A percentile compares a stretch with the other conserved stretches of the same genome.
Evolutionary conservation across 768 basidiomycete genomes (phyloP).

Genomic region (Steccherinum ochraceum): DNA sequence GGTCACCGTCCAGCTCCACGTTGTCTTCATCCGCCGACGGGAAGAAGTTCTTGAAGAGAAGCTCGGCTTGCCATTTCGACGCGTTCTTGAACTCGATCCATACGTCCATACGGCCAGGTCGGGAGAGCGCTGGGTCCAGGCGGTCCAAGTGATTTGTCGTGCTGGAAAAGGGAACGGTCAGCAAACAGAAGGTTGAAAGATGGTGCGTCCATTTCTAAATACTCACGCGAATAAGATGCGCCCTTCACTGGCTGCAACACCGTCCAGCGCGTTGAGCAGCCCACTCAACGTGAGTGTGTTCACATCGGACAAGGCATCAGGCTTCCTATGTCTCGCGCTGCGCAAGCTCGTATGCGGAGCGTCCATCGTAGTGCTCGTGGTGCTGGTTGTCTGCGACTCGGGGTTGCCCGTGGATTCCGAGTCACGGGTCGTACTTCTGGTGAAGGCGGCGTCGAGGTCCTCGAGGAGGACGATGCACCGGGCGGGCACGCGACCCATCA

Average conservation of each 20-base stretch:
- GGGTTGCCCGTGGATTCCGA: conserved; percentile 42
- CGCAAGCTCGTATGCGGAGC: conserved; percentile 23
- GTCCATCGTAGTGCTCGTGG: conserved; percentile 23
- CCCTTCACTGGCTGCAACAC: conserved; percentile 83
- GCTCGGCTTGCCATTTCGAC: conserved; percentile 79
- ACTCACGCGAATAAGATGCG: conserved; percentile 85
- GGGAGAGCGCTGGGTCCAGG: conserved; percentile 85
- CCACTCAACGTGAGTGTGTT: conserved; percentile 81
- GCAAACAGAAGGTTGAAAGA: background rate
- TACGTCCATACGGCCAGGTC: conserved; percentile 90
- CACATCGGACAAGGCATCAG: conserved; percentile 63
- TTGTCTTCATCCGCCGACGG: conserved; percentile 58
- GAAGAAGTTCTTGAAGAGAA: conserved; percentile 88
- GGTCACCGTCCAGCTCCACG: conserved; percentile 31
- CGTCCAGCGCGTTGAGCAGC: conserved; percentile 78
- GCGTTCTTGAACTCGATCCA: conserved; percentile 90
- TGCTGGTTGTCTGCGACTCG: conserved; percentile 23
- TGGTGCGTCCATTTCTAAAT: conserved; percentile 2
- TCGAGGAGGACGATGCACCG: conserved; percentile 85
- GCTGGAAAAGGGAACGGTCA: conserved; percentile 27
- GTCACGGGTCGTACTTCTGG: conserved; percentile 65
- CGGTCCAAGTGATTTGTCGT: conserved; percentile 91
- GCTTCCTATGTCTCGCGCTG: conserved; percentile 34
- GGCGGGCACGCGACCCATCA: conserved; percentile 84
- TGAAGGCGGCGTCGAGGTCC: conserved; percentile 87